Conservation (phyloP, 371 early-diverging fungal species). For the Mucor lusitanicus region DNA sequence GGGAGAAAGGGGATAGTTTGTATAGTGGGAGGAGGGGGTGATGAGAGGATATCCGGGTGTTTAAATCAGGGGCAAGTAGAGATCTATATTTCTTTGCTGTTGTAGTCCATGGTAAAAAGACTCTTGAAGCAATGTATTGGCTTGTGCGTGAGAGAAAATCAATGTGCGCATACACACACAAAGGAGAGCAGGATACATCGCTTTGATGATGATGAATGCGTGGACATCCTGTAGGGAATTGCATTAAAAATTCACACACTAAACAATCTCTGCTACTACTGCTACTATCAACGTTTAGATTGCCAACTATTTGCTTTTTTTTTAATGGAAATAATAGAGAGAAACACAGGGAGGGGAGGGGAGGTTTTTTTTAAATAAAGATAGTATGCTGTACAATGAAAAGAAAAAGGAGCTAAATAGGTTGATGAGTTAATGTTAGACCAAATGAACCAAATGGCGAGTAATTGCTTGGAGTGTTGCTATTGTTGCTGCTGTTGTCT, state of each 20-base stretch:
- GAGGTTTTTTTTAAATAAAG: neutral
- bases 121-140: neutral
- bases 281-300: neutral
- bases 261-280: too few species aligned
- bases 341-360: neutral
- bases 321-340: neutral
- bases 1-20: too few species aligned
- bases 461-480: slow-evolving; percentile 4
- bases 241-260: neutral
- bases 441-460: slow-evolving; percentile 20
- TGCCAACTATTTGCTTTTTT: neutral
- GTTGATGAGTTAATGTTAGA: slow-evolving; percentile 13
- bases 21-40: too few species aligned
- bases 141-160: neutral
- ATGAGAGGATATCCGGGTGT: neutral
- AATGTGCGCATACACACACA: neutral
- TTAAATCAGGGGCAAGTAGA: neutral
- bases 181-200: neutral
- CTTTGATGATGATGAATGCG: neutral
- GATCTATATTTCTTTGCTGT: too few species aligned
- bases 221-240: neutral
- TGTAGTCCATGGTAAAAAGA: neutral
- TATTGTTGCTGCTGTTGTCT: neutral
- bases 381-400: neutral
- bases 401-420: slow-evolving; percentile 1